Conservation (phyloP, 2,329 filamentous ascomycete species). For the Coniella lustricola region DNA sequence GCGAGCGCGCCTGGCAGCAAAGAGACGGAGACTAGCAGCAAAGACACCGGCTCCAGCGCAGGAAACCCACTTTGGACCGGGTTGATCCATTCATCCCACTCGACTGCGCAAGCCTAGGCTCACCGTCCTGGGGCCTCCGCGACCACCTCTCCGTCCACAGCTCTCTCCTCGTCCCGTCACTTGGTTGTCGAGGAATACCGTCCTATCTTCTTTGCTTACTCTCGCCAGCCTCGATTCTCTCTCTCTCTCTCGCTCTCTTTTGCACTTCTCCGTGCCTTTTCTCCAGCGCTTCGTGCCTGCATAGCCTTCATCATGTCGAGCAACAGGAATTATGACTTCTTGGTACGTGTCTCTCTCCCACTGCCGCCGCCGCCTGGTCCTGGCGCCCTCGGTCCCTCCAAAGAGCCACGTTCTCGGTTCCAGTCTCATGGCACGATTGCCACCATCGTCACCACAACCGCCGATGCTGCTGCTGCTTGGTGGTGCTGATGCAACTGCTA, state of each 20-base stretch:
- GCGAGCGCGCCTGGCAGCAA: neutral
- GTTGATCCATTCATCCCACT: neutral
- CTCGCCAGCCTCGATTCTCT: neutral
- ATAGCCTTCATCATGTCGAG: conserved; percentile 65
- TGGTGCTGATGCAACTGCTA: no score
- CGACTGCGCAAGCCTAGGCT: neutral
- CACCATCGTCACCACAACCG: conserved; percentile 4
- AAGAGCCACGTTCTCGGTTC: conserved; percentile 14
- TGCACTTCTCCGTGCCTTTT: conserved; percentile 4
- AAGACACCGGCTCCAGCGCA: neutral
- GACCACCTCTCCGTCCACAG: neutral
- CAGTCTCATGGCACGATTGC: conserved; percentile 10
- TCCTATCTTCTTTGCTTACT: conserved; percentile 5
- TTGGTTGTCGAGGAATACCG: neutral
- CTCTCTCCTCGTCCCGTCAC: neutral
- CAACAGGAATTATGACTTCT: conserved; percentile 98
- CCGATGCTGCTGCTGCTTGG: no score
- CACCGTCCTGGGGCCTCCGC: conserved; percentile 3
- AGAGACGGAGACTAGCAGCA: neutral
- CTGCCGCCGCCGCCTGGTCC: conserved; percentile 2
- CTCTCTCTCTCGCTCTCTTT: no score
- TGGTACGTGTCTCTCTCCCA: conserved; percentile 56
- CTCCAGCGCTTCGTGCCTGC: conserved; percentile 7
- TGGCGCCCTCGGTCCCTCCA: neutral
- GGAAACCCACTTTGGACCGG: conserved; percentile 1